Evolutionary conservation across 495 filamentous ascomycete genomes (phyloP).

Genomic region (Trichoderma asperelloides): DNA sequence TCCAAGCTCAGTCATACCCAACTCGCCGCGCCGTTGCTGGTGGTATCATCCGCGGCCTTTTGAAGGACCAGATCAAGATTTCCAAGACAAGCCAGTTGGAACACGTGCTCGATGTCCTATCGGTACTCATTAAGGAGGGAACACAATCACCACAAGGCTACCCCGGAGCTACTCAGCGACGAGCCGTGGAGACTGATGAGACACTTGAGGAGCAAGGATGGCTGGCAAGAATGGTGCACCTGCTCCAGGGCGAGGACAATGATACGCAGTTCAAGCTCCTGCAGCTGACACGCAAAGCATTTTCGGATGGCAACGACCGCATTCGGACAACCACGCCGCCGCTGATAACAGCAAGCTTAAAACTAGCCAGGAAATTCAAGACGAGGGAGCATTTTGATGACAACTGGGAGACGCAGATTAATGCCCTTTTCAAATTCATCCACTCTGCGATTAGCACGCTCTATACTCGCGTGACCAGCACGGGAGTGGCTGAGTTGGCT

Average conservation of each 20-base stretch:
- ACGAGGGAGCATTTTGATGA: slow-evolving; percentile 87
- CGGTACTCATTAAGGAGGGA: slow-evolving; percentile 88
- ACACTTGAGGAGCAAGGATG: slow-evolving; percentile 96
- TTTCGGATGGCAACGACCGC: slow-evolving; percentile 85
- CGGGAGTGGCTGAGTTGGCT: slow-evolving; percentile 73
- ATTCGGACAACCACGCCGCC: slow-evolving; percentile 93
- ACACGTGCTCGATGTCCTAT: slow-evolving; percentile 76
- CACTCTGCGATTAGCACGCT: slow-evolving; percentile 80
- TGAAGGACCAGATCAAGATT: slow-evolving; percentile 73
- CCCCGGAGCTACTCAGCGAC: slow-evolving; percentile 63
- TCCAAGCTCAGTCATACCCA: slow-evolving; percentile 86
- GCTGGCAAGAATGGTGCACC: slow-evolving; percentile 83
- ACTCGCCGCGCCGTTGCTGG: slow-evolving; percentile 85
- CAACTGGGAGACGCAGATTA: slow-evolving; percentile 85
- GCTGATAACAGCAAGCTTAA: slow-evolving; percentile 80
- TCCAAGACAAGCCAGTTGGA: slow-evolving; percentile 70
- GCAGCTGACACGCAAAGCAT: slow-evolving; percentile 80
- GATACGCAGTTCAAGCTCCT: slow-evolving; percentile 92
- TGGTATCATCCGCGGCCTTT: slow-evolving; percentile 68
- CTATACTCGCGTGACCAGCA: slow-evolving; percentile 69
- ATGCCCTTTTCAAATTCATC: slow-evolving; percentile 88
- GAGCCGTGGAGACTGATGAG: slow-evolving; percentile 70
- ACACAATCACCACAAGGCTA: slow-evolving; percentile 77
- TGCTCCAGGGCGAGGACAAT: slow-evolving; percentile 74
- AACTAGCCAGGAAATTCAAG: slow-evolving; percentile 84